Conservation (phyloP, 2,329 filamentous ascomycete genomes). For the Sporothrix pseudoabietina region DNA sequence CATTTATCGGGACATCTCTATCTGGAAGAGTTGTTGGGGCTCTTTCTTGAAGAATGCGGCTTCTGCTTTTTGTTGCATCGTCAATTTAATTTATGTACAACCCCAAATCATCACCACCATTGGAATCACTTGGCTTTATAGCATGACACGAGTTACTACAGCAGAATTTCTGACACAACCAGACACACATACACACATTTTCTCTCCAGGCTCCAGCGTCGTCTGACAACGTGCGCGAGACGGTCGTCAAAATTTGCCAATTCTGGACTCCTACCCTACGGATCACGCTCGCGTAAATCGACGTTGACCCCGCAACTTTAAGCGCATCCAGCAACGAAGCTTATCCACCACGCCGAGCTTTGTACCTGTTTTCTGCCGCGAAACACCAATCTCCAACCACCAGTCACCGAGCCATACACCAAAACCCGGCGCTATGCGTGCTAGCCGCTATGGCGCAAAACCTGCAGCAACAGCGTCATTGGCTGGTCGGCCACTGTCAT, state of each 20-base stretch:
- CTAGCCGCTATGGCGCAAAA: constrained; percentile 26
- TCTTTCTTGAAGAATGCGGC: too few species aligned
- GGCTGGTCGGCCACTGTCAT: constrained; percentile 1
- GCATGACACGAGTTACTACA: background rate
- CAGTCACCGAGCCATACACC: background rate
- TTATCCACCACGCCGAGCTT: background rate
- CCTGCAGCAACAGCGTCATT: constrained; percentile 26
- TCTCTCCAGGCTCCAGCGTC: too few species aligned
- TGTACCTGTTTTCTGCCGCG: background rate
- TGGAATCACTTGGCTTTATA: background rate
- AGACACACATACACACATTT: background rate
- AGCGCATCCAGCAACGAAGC: background rate
- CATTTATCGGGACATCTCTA: background rate
- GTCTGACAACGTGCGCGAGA: background rate
- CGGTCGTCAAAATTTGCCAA: background rate
- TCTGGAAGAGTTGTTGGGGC: background rate
- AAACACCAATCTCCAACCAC: background rate
- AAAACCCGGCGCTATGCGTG: constrained; percentile 1
- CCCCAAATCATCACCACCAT: background rate
- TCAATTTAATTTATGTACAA: too few species aligned
- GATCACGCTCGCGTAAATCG: too few species aligned
- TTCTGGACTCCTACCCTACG: too few species aligned
- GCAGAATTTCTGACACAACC: background rate
- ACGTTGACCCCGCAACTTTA: background rate
- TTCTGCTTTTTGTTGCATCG: too few species aligned